Conservation (phyloP, 495 filamentous ascomycete species). For the Penicillium bialowiezense region DNA sequence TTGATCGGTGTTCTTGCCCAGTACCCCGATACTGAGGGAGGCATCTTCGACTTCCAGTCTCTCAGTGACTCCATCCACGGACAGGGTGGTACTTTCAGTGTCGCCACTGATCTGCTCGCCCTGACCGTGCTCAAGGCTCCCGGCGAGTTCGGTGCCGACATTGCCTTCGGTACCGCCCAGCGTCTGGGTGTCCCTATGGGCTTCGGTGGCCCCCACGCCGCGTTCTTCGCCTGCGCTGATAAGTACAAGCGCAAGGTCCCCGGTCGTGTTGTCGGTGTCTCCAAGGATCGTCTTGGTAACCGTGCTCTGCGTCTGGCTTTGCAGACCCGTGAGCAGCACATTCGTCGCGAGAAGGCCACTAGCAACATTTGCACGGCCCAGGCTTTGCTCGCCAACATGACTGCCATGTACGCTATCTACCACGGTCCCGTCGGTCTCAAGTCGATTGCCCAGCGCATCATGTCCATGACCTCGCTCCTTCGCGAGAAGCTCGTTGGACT, state of each 20-base stretch:
- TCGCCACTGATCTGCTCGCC: slow-evolving; percentile 88
- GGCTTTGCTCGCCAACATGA: slow-evolving; percentile 95
- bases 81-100: slow-evolving; percentile 77
- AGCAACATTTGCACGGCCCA: slow-evolving; percentile 99
- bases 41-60: slow-evolving; percentile 68
- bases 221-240: slow-evolving; percentile 92
- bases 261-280: slow-evolving; percentile 87
- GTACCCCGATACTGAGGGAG: slow-evolving; percentile 90
- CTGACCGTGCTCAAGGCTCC: slow-evolving; percentile 88
- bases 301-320: slow-evolving; percentile 84
- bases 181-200: slow-evolving; percentile 92
- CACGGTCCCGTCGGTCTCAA: slow-evolving; percentile 86
- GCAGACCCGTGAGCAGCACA: slow-evolving; percentile 96
- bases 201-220: slow-evolving; percentile 92
- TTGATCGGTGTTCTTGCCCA: slow-evolving; percentile 90
- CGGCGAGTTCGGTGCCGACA: slow-evolving; percentile 94
- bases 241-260: slow-evolving; percentile 97
- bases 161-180: slow-evolving; percentile 96
- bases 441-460: slow-evolving; percentile 76
- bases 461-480: slow-evolving; percentile 66
- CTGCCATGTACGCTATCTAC: slow-evolving; percentile 95
- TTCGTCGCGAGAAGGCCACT: slow-evolving; percentile 95
- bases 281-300: slow-evolving; percentile 84
- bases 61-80: slow-evolving; percentile 78
- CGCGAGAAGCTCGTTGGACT: slow-evolving; percentile 63